These are phyloP conservation scores for Calonectria multiphialidica DNA, from an alignment of 2,329 filamentous ascomycete genomes.

Conservation along the genomic window DNA sequence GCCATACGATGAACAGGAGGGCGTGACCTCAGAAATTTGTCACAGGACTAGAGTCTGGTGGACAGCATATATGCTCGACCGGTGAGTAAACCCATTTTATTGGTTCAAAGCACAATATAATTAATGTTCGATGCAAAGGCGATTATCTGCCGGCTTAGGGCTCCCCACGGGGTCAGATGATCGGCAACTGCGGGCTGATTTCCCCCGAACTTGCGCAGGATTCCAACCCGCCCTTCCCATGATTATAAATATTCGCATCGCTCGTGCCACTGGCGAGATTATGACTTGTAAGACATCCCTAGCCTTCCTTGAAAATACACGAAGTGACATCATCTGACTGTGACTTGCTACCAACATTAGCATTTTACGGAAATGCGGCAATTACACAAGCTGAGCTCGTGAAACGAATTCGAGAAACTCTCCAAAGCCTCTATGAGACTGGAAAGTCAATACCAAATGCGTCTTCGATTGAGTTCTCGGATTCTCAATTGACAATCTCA, in stretches of 20 bases:
- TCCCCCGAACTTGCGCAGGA: constrained; percentile 39
- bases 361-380: constrained; percentile 40
- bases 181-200: constrained; percentile 42
- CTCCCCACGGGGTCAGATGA: constrained; percentile 43
- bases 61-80: constrained; percentile 47
- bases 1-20: constrained; percentile 40
- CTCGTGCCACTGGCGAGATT: constrained; percentile 43
- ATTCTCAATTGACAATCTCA: constrained; percentile 32
- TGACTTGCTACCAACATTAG: constrained; percentile 9
- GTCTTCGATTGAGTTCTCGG: constrained; percentile 38
- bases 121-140: constrained; percentile 21
- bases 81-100: constrained; percentile 23
- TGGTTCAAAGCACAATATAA: too few relatives aligned
- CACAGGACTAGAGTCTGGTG: constrained; percentile 45
- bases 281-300: constrained; percentile 36
- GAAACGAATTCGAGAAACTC: constrained; percentile 36
- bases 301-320: not conserved
- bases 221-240: constrained; percentile 42
- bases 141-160: constrained; percentile 42
- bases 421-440: constrained; percentile 37
- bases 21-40: constrained; percentile 40
- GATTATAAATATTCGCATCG: constrained; percentile 44
- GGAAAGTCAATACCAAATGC: constrained; percentile 41
- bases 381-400: constrained; percentile 44
- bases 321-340: not conserved